Conservation (phyloP, 2,329 filamentous ascomycete genomes). For the Ascochyta pisi region DNA sequence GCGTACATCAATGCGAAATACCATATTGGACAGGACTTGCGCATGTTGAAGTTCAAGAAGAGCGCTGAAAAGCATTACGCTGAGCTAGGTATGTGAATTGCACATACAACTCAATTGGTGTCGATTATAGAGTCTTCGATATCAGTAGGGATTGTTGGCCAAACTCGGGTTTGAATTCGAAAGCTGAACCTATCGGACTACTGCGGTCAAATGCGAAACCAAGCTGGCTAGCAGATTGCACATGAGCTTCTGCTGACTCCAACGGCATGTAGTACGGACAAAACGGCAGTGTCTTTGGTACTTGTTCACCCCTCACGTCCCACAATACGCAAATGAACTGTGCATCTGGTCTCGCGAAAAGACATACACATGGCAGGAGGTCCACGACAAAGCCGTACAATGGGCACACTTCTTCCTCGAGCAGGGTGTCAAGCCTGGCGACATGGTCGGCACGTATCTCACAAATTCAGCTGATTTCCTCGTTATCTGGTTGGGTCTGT, state of each 20-base stretch:
- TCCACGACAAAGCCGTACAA: constrained; percentile 37
- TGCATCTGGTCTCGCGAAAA: constrained; percentile 71
- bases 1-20: constrained; percentile 73
- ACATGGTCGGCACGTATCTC: constrained; percentile 71
- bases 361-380: constrained; percentile 46
- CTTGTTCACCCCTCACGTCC: constrained; percentile 31
- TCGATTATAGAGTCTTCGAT: no score
- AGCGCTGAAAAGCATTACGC: constrained; percentile 43
- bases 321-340: constrained; percentile 52
- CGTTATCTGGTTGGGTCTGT: constrained; percentile 69
- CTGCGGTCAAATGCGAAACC: background rate
- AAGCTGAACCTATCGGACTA: no score
- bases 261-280: constrained; percentile 47
- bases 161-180: no score
- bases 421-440: constrained; percentile 65
- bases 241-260: background rate
- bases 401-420: constrained; percentile 44
- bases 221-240: background rate
- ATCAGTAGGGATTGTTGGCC: no score
- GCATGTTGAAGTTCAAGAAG: constrained; percentile 51
- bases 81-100: constrained; percentile 33
- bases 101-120: background rate
- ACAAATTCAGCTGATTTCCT: constrained; percentile 71
- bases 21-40: constrained; percentile 68
- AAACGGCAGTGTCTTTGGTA: constrained; percentile 43